Conservation (phyloP, 2,329 filamentous ascomycete genomes). For the Chalara sp. region DNA sequence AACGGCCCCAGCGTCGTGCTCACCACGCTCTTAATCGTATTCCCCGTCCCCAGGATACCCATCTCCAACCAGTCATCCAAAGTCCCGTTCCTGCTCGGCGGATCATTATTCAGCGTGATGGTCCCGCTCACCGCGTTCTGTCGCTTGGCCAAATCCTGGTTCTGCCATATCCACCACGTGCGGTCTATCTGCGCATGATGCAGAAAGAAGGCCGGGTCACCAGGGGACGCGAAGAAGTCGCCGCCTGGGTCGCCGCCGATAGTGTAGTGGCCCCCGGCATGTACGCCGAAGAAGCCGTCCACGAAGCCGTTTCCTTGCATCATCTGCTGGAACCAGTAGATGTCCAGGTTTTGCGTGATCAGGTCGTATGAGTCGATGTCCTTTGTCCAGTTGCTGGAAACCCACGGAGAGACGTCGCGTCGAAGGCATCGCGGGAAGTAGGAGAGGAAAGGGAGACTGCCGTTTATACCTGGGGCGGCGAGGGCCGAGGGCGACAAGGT, state of each 20-base stretch:
- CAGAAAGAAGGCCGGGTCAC: constrained; percentile 39
- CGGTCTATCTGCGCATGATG: constrained; percentile 41
- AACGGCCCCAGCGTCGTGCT: constrained; percentile 36
- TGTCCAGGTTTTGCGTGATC: constrained; percentile 30
- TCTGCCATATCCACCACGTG: constrained; percentile 43
- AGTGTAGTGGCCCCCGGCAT: constrained; percentile 35
- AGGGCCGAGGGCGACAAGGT: constrained; percentile 32
- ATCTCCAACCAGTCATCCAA: constrained; percentile 32
- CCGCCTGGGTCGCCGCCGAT: constrained; percentile 41
- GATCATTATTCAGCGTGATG: constrained; percentile 35
- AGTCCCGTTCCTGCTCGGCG: constrained; percentile 35
- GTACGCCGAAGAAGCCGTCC: constrained; percentile 30
- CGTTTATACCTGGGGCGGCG: not conserved
- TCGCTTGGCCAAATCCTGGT: constrained; percentile 32
- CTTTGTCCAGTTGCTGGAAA: constrained; percentile 32
- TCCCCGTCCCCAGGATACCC: constrained; percentile 12
- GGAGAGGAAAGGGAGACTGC: constrained; percentile 14
- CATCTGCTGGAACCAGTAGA: constrained; percentile 36
- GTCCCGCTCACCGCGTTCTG: constrained; percentile 29
- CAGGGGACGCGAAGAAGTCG: constrained; percentile 37
- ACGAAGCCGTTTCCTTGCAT: constrained; percentile 36
- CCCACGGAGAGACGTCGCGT: constrained; percentile 32
- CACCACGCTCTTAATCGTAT: constrained; percentile 30
- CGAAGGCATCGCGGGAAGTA: constrained; percentile 38
- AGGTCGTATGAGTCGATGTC: constrained; percentile 31